Percentiles rank a stretch among this genome's conserved stretches.
phyloP scores from a whole-genome alignment of 345 rosid genomes.

The Hibiscus syriacus region DNA sequence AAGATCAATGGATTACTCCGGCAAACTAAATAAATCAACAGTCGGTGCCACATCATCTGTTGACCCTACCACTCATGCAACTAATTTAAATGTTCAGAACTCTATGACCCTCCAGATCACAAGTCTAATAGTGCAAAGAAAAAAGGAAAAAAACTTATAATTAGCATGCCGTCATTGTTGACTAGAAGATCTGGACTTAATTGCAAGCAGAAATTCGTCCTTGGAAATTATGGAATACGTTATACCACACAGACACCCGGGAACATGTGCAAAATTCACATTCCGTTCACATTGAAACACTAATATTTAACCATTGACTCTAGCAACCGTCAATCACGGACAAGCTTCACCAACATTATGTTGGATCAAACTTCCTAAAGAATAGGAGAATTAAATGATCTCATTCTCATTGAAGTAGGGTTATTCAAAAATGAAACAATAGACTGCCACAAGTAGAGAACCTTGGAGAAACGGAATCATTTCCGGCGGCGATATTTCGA shows the following conservation, averaged over 20 bases:
- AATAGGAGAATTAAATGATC: not conserved
- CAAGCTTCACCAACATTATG: not conserved
- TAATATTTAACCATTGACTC: constrained; percentile 3
- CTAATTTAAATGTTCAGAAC: not conserved
- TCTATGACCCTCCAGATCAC: not conserved
- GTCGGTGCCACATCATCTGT: not conserved
- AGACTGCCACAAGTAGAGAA: not conserved
- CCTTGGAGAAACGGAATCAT: constrained; percentile 28
- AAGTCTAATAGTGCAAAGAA: not conserved
- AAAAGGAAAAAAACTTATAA: not conserved
- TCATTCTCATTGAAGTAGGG: not conserved
- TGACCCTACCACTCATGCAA: not conserved
- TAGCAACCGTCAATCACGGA: not conserved
- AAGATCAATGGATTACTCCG: not conserved
- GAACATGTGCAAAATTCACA: not conserved
- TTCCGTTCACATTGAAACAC: constrained; percentile 2
- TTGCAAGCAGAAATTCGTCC: not conserved
- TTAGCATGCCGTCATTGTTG: constrained; percentile 5
- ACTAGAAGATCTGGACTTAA: not conserved
- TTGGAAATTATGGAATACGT: not conserved
- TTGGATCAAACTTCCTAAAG: not conserved
- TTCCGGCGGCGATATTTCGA: constrained; percentile 8
- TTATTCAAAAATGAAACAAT: not conserved
- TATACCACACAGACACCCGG: not conserved
- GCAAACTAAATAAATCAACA: not conserved